Evolutionary conservation across 2,329 filamentous ascomycete species (phyloP).

Genomic region (Botryotinia calthae): DNA sequence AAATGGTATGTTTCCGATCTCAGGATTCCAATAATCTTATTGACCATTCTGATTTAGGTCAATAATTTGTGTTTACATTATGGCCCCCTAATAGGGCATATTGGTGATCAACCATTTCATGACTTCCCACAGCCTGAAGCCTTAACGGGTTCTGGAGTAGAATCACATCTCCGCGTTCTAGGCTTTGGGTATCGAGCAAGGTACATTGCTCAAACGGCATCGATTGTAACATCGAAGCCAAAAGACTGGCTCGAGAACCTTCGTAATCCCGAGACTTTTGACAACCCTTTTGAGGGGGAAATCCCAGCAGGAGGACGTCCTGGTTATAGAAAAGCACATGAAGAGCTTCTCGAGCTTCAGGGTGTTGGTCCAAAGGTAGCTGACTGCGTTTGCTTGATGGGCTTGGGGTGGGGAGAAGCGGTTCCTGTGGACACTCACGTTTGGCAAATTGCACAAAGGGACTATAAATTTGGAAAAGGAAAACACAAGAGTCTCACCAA

Average conservation of each 20-base stretch:
- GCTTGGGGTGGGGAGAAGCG: slow-evolving; percentile 89
- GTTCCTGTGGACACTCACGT: slow-evolving; percentile 98
- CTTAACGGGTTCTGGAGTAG: slow-evolving; percentile 72
- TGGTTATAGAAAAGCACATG: slow-evolving; percentile 75
- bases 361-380: slow-evolving; percentile 96
- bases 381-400: slow-evolving; percentile 96
- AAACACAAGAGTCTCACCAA: slow-evolving; percentile 86
- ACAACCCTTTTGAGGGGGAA: slow-evolving; percentile 55
- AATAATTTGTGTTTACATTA: slow-evolving; percentile 88
- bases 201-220: slow-evolving; percentile 85
- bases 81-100: slow-evolving; percentile 68
- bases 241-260: slow-evolving; percentile 73
- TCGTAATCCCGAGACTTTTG: slow-evolving; percentile 78
- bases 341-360: slow-evolving; percentile 71
- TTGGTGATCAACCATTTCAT: slow-evolving; percentile 72
- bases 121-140: slow-evolving; percentile 80
- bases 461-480: slow-evolving; percentile 86
- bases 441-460: slow-evolving; percentile 95
- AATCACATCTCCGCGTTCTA: slow-evolving; percentile 73
- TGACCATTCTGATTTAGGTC: slow-evolving; percentile 47
- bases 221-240: slow-evolving; percentile 66
- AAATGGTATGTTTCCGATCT: slow-evolving; percentile 64
- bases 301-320: slow-evolving; percentile 47
- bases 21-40: not conserved
- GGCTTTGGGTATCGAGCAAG: slow-evolving; percentile 95